Evolutionary conservation across 768 basidiomycete genomes (phyloP).

Genomic region (Boletus subcaerulescens): DNA sequence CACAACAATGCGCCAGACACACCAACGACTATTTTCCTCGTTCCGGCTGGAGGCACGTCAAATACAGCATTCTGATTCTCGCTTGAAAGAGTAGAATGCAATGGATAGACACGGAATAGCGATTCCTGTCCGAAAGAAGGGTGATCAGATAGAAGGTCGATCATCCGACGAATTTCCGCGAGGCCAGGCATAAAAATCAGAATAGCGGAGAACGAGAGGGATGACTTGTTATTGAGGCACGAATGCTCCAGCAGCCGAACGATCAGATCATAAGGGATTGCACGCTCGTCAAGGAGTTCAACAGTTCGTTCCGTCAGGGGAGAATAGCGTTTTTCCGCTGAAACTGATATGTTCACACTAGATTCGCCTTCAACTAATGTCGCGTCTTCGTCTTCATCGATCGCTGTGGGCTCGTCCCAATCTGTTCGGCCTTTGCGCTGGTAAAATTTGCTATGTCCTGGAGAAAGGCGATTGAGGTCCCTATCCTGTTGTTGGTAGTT

Average conservation of each 20-base stretch:
- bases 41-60: conserved; percentile 73
- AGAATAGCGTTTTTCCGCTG: conserved; percentile 80
- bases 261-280: conserved; percentile 91
- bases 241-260: conserved; percentile 76
- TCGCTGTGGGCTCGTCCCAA: conserved; percentile 72
- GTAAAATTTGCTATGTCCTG: conserved; percentile 64
- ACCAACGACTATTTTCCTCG: conserved; percentile 95
- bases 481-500: not conserved
- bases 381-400: conserved; percentile 67
- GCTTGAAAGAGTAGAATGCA: conserved; percentile 91
- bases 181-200: conserved; percentile 95
- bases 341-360: conserved; percentile 33
- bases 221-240: conserved; percentile 62
- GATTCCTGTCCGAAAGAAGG: conserved; percentile 58
- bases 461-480: not conserved
- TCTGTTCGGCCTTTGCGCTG: conserved; percentile 61
- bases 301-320: conserved; percentile 69
- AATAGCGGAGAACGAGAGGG: conserved; percentile 66
- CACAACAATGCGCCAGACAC: conserved; percentile 2
- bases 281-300: conserved; percentile 81
- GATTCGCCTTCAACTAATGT: conserved; percentile 19
- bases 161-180: conserved; percentile 86
- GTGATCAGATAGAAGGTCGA: conserved; percentile 79
- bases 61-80: conserved; percentile 92
- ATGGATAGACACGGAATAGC: conserved; percentile 72